phyloP scores from a whole-genome alignment of 352 stramenopile genomes.

The Pythium rishiriense region DNA sequence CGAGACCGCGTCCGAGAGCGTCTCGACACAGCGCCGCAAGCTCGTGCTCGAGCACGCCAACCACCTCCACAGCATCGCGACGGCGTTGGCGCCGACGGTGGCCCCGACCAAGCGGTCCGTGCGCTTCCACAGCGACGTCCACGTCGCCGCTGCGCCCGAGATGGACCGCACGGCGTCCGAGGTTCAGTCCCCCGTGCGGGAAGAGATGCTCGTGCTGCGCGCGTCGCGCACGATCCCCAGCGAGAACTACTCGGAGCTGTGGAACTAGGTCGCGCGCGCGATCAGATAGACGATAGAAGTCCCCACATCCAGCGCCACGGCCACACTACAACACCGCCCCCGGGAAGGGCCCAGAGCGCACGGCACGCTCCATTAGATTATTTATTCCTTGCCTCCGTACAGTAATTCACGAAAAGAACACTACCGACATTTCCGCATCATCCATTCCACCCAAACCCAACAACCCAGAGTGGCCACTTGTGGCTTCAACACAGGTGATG shows the following conservation, averaged over 20 bases:
- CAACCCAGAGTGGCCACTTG: too few species aligned
- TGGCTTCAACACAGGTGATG: too few species aligned
- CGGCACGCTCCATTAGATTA: conserved; percentile 11
- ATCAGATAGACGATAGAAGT: conserved; percentile 15
- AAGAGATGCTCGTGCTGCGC: conserved; percentile 80
- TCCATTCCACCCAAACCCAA: background rate
- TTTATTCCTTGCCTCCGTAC: conserved; percentile 18
- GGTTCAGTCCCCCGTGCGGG: conserved; percentile 49
- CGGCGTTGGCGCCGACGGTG: conserved; percentile 4
- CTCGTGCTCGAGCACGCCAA: conserved; percentile 70
- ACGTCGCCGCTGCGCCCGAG: conserved; percentile 50
- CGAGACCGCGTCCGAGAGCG: conserved; percentile 68
- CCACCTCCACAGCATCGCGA: conserved; percentile 6
- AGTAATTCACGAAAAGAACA: conserved; percentile 18
- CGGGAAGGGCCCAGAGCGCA: too few species aligned
- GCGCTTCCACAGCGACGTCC: conserved; percentile 60
- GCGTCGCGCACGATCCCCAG: conserved; percentile 68
- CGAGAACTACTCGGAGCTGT: conserved; percentile 80
- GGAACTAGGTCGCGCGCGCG: conserved; percentile 33
- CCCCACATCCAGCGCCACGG: too few species aligned
- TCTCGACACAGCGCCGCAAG: conserved; percentile 59
- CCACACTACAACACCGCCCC: too few species aligned
- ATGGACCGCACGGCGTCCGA: conserved; percentile 61
- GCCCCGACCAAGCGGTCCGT: conserved; percentile 31
- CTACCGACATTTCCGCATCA: background rate